Evolutionary conservation across 192 early-diverging fungal species (phyloP), one percentile per base, ranked within the genome.

Genomic region (Entophlyctis helioformis): DNA sequence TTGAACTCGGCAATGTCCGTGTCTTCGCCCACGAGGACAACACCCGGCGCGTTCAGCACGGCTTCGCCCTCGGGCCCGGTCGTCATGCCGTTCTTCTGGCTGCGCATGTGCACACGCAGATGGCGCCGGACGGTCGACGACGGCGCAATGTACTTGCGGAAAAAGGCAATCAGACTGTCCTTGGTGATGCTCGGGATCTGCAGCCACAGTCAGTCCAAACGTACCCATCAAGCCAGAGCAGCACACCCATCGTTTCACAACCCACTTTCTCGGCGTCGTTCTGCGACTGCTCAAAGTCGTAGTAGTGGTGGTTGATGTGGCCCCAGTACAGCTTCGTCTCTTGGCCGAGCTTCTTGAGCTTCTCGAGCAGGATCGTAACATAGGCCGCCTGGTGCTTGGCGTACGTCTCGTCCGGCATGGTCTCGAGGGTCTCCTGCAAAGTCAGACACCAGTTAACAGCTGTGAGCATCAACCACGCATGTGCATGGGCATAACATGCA

Each of bases 231-330:
- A 6, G 6, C 42, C 27, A 8, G 11, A 48, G 38, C 33, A 22
- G 31, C 22, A 21, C 13, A 23, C 27, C 23, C 1, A 12, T 11
- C 20, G 19, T 12, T 10, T 11, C 20, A 12, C 11, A 11, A 33
- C 59, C 53, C 39, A 87, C 67, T 46, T 66, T 64, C 36, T 64
- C 57, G 1, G 84, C 78, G 47, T 86, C 84, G 27, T 42, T 58
- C 8, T 76, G 64, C 10, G 67, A 46, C 53, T 79, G 72, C 47
- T 89, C 77, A 72, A 95, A 95, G 62, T 88, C 77, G 63, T 83
- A 91, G 62, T 75, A 82, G 2, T 72, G 67, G 7, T 66, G 70
- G 32, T 50, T 54, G 39, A 95, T 80, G 36, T 82, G 74, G 1
- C 39, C 45, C 86, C 84, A 90, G 37, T 81, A 71, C 28, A 65